phyloP scores from a whole-genome alignment of 1,139 yeast species.

The Eremothecium cymbalariae region DNA sequence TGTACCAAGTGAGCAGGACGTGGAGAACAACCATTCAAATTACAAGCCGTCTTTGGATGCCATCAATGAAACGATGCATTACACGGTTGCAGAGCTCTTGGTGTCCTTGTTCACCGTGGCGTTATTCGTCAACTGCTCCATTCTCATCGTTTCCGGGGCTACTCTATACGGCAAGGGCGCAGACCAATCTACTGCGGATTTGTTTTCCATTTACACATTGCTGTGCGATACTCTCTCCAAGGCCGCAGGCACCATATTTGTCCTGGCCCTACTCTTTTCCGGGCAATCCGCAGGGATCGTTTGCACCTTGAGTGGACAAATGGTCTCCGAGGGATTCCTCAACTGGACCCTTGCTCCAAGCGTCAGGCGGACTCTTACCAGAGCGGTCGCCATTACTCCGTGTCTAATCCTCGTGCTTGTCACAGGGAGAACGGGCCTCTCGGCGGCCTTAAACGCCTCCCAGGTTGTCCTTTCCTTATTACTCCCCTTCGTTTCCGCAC shows the following conservation, averaged over 20 bases:
- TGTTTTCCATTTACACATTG: constrained; percentile 63
- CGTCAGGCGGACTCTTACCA: constrained; percentile 60
- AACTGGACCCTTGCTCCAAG: constrained; percentile 66
- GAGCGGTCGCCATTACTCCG: constrained; percentile 66
- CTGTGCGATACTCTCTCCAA: constrained; percentile 53
- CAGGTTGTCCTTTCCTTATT: constrained; percentile 66
- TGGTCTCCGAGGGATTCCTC: constrained; percentile 71
- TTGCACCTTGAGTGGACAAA: constrained; percentile 75
- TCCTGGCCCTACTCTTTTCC: constrained; percentile 63
- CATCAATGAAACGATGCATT: constrained; percentile 54
- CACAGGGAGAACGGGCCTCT: constrained; percentile 63
- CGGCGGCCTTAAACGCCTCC: constrained; percentile 61
- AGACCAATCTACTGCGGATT: constrained; percentile 54
- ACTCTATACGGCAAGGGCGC: constrained; percentile 54
- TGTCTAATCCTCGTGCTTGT: constrained; percentile 55
- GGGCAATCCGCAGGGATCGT: constrained; percentile 80
- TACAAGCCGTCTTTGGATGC: constrained; percentile 64
- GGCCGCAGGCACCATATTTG: constrained; percentile 65
- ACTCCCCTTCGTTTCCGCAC: constrained; percentile 69
- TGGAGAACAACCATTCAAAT: constrained; percentile 29
- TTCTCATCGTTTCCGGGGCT: constrained; percentile 66
- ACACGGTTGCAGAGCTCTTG: constrained; percentile 58
- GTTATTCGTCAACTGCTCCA: constrained; percentile 65
- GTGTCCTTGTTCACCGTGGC: constrained; percentile 64
- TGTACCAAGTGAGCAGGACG: constrained; percentile 26